phyloP scores from a whole-genome alignment of 768 basidiomycete genomes.

The Clitopilus hobsonii region DNA sequence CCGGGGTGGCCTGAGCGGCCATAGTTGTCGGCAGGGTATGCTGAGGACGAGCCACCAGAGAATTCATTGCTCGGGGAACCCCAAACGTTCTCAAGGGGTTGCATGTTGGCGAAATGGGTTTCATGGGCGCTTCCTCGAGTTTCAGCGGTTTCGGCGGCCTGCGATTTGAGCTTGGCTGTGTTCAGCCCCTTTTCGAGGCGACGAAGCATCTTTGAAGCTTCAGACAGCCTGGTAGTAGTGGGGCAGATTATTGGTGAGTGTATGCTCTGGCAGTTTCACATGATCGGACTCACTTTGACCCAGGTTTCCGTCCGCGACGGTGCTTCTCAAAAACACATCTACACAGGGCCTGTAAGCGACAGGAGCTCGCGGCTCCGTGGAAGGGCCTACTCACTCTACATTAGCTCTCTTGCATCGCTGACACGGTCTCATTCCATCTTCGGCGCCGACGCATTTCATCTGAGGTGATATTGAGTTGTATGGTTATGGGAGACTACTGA shows the following conservation, averaged over 20 bases:
- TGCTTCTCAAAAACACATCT: constrained; percentile 89
- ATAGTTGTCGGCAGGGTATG: constrained; percentile 35
- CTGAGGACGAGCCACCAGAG: constrained; percentile 42
- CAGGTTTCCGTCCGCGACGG: constrained; percentile 82
- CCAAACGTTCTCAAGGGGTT: constrained; percentile 27
- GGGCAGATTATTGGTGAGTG: constrained; percentile 7
- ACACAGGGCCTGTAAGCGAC: not conserved
- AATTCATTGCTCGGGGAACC: constrained; percentile 30
- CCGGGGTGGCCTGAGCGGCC: constrained; percentile 21
- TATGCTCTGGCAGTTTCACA: constrained; percentile 7
- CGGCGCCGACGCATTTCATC: constrained; percentile 92
- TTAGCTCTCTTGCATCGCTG: constrained; percentile 82
- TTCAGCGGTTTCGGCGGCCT: constrained; percentile 32
- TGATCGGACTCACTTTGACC: constrained; percentile 69
- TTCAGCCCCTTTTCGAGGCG: constrained; percentile 81
- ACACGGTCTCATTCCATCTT: constrained; percentile 76
- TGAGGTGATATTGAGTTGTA: constrained; percentile 24
- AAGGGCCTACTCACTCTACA: constrained; percentile 50
- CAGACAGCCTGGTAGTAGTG: constrained; percentile 64
- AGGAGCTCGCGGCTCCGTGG: not conserved
- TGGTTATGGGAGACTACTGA: no score
- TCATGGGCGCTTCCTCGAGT: constrained; percentile 24
- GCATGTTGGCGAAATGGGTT: constrained; percentile 20
- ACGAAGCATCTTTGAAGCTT: constrained; percentile 86
- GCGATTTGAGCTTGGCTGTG: constrained; percentile 70